phyloP scores from a whole-genome alignment of 2,329 filamentous ascomycete genomes.

The Claviceps lovelessii region DNA sequence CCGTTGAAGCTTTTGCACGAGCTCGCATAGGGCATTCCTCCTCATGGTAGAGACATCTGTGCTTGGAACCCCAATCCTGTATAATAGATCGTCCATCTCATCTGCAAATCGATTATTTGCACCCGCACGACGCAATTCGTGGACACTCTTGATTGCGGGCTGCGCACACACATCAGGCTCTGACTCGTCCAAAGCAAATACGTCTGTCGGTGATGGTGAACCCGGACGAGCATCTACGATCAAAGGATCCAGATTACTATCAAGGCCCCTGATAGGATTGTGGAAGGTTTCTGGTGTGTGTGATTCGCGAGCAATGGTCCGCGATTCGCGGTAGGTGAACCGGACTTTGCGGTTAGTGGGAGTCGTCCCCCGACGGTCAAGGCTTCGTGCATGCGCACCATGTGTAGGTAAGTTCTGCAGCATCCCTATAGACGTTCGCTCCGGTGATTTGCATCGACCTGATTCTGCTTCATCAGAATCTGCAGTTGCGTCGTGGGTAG shows the following conservation, averaged over 20 bases:
- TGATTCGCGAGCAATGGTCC: constrained; percentile 16
- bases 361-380: constrained; percentile 13
- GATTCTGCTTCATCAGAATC: constrained; percentile 1
- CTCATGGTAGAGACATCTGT: constrained; percentile 35
- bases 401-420: constrained; percentile 2
- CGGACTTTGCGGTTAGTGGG: constrained; percentile 19
- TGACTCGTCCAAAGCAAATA: constrained; percentile 14
- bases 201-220: constrained; percentile 11
- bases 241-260: constrained; percentile 9
- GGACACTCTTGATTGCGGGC: constrained; percentile 45
- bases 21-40: constrained; percentile 43
- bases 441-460: neutral
- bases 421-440: neutral
- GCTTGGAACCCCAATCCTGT: constrained; percentile 40
- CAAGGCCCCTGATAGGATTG: constrained; percentile 3
- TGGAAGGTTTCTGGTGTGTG: constrained; percentile 13
- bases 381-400: constrained; percentile 10
- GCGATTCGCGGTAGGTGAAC: constrained; percentile 21
- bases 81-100: constrained; percentile 49
- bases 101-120: constrained; percentile 53
- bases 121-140: constrained; percentile 51
- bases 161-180: constrained; percentile 29
- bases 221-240: constrained; percentile 10
- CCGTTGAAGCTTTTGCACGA: constrained; percentile 44
- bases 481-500: neutral